Base-by-base conservation (phyloP, 2,329 filamentous ascomycete genomes). In the Clarireedia paspali region DNA sequence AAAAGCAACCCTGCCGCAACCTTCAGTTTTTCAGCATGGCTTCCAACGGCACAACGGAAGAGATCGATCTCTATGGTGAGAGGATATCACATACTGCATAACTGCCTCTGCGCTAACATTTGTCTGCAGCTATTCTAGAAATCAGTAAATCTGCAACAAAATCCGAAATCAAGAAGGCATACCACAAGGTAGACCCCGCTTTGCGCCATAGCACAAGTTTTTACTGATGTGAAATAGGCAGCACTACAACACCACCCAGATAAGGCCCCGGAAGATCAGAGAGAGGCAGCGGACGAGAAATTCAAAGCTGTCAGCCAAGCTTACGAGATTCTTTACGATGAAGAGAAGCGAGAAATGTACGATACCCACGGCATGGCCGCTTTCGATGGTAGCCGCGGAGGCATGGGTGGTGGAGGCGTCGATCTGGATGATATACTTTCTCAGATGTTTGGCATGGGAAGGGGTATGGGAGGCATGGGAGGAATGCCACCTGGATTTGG, bases 281-380 rank as follows among this genome's bases (percentile, higher is more conserved):
- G 92, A 64, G 85, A 85, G 69, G 88, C 87, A 63, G 90, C 94
- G 59, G 94, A 97, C 72, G 79, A 85, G 68, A 91, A 86, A 69
- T 99, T 99, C 84, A 99, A 99, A 75, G 77, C 85, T 55, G 86
- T 95, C 57, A 91, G 88, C 58, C 87, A 95, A 74, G 94, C 94
- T 65, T 99, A 99, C 77, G 94, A 99, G 70, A 97, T 99, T 70
- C 89, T 99, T 55, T 87, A 84, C 74, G 92, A 99, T 78, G 92
- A 97, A 61, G 84, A 97, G 60, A 96, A 95, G 73, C 87, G 94
- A 67, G 81, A 88, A 56, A 74, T 95, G 60, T 99, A 99, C 76
- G 94, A 99, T 69, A 85, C 84, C 60, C 89, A 96, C 70, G 94
- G 94, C 74, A 96, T 97, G 91, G 83, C 88, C 45, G 94, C 92